Evolutionary conservation across 495 filamentous ascomycete genomes (phyloP), one percentile per base, ranked within the genome.

Genomic region (Pyrenula aspistea): DNA sequence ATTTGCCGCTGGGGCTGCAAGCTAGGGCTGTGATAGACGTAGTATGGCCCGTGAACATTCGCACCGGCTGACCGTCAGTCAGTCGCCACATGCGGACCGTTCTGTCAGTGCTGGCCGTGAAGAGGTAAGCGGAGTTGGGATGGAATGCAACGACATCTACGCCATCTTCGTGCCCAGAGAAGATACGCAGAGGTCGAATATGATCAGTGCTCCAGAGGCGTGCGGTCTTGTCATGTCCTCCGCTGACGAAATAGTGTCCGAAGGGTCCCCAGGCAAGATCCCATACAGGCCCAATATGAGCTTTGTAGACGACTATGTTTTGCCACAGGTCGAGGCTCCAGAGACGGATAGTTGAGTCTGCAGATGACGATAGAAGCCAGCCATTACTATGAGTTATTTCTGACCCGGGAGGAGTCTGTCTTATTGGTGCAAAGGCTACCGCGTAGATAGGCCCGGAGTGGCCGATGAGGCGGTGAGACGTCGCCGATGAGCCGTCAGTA

Each of bases 1-100:
- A 81, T 68, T 87, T 91, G 36, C 93, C 93, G 61, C 87, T 86
- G 0, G 90, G 89, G 49, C 88, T 85, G 64, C 90, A 93, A 55
- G 88, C 81, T 56, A 98, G 67, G 0, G 89, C 77, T 12, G 85
- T 95, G 65, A 96, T 78, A 63, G 86, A 85, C 19, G 90, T 87
- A 1, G 83, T 83, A 59, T 97, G 94, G 20, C 93, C 94, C 2
- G 86, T 91, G 66, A 97, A 97, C 63, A 97, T 79, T 20, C 93
- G 86, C 0, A 96, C 88, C 49, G 87, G 85, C 56, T 84, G 84
- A 21, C 93, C 93, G 8, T 82, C 89, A 1, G 77, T 74, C n/a
- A 96, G 75, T n/a, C 87, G 81, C 92, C 93, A 98, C 91, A 98
- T 96, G 20, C 93, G 84, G 21, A 96, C 88, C 0, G 90, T 91